Conservation (phyloP, 1,284 basidiomycete genomes). For the Fomes fomentarius region DNA sequence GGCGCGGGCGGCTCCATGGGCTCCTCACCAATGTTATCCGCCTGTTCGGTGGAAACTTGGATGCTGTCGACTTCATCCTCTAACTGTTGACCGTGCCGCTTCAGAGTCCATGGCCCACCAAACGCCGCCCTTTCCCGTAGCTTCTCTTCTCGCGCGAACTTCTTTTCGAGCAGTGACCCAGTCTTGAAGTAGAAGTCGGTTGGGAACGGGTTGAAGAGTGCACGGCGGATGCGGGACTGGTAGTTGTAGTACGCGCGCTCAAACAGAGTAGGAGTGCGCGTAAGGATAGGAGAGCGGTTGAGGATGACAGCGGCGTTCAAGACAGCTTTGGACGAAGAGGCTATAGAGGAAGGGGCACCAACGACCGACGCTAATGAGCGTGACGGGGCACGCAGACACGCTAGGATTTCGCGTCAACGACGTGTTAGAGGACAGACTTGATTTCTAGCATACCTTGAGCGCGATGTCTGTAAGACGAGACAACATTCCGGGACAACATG, state of each 20-base stretch:
- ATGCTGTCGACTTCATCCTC: constrained; percentile 43
- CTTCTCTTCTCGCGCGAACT: constrained; percentile 78
- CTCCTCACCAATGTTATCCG: constrained; percentile 54
- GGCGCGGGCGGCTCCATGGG: constrained; percentile 45
- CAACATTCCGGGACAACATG: constrained; percentile 42
- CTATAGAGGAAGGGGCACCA: constrained; percentile 23
- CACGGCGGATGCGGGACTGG: constrained; percentile 82
- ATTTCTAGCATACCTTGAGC: constrained; percentile 33
- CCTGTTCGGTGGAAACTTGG: constrained; percentile 49
- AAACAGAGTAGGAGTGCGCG: constrained; percentile 76
- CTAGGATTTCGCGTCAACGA: constrained; percentile 8
- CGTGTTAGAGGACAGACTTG: not conserved
- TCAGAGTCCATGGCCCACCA: constrained; percentile 41
- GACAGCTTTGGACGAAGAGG: constrained; percentile 27
- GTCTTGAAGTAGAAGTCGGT: constrained; percentile 95
- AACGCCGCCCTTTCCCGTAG: constrained; percentile 72
- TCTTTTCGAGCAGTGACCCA: constrained; percentile 84
- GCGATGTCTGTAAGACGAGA: constrained; percentile 37
- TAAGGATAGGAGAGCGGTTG: constrained; percentile 84
- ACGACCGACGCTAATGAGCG: constrained; percentile 35
- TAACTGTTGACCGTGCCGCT: constrained; percentile 28
- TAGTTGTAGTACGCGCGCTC: constrained; percentile 89
- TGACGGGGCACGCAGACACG: constrained; percentile 25
- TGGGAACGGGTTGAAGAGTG: constrained; percentile 88
- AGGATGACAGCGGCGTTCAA: constrained; percentile 69